Conservation (phyloP, 179 eudicot species). For the Silene vulgaris region DNA sequence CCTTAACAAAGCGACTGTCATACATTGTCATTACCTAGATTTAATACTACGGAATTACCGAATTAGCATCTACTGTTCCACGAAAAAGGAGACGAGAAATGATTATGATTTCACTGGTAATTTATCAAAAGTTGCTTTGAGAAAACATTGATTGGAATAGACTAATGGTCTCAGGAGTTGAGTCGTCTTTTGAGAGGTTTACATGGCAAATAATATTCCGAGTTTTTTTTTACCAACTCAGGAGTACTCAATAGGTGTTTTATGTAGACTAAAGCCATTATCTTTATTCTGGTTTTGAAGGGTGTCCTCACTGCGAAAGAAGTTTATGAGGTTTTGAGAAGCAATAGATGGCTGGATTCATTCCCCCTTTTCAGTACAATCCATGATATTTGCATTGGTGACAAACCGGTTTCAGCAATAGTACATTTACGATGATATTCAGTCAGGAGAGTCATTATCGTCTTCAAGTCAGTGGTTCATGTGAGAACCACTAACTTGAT, state of each 20-base stretch:
- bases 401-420: slow-evolving; percentile 64
- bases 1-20: too few species aligned
- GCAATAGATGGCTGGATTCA: slow-evolving; percentile 65
- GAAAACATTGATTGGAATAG: neutral
- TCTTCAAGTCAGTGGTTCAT: slow-evolving; percentile 14
- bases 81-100: too few species aligned
- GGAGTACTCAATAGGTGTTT: neutral
- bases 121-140: too few species aligned
- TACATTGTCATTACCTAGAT: too few species aligned
- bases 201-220: neutral
- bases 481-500: too few species aligned
- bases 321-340: slow-evolving; percentile 71
- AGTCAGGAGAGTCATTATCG: slow-evolving; percentile 11
- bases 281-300: slow-evolving; percentile 37
- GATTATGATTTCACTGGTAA: too few species aligned
- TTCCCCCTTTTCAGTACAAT: slow-evolving; percentile 85
- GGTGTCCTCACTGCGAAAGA: slow-evolving; percentile 89
- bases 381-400: slow-evolving; percentile 83
- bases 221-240: neutral
- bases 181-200: neutral
- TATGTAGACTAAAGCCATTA: slow-evolving; percentile 4
- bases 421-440: slow-evolving; percentile 50
- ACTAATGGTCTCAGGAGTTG: neutral
- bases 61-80: too few species aligned
- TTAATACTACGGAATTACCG: too few species aligned